Conservation (phyloP, 1,139 yeast species). For the Hemisphaericaspora xylanilytica region DNA sequence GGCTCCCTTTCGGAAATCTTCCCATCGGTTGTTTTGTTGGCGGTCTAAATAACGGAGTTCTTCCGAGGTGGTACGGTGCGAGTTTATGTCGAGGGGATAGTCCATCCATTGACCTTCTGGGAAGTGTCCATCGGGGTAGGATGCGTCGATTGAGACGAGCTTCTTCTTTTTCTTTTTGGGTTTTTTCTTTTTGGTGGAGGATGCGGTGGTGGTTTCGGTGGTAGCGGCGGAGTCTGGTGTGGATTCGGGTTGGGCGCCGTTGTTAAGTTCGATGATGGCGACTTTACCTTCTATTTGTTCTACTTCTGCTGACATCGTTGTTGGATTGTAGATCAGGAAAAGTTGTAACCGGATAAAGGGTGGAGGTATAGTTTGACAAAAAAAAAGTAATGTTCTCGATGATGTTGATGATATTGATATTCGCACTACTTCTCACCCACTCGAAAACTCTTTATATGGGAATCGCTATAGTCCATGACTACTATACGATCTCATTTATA, state of each 20-base stretch:
- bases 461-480: no score
- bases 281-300: slow-evolving; percentile 3
- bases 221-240: slow-evolving; percentile 7
- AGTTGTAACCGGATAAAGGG: not conserved
- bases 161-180: slow-evolving; percentile 45
- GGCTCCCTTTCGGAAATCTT: slow-evolving; percentile 92
- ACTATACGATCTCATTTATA: no score
- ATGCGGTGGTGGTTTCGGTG: slow-evolving; percentile 14
- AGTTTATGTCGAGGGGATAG: slow-evolving; percentile 67
- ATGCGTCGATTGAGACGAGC: slow-evolving; percentile 57
- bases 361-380: not conserved
- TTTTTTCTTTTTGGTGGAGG: slow-evolving; percentile 44
- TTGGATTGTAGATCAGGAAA: no score
- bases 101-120: slow-evolving; percentile 91
- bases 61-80: slow-evolving; percentile 78
- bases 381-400: not conserved
- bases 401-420: no score
- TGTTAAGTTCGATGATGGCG: slow-evolving; percentile 5
- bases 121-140: slow-evolving; percentile 70
- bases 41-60: slow-evolving; percentile 80
- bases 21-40: slow-evolving; percentile 63
- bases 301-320: not conserved
- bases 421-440: no score
- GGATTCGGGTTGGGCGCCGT: not conserved
- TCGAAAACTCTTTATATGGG: no score